Conservation (phyloP, 805 yeast species). For the Saccharomycopsis lassenensis region DNA sequence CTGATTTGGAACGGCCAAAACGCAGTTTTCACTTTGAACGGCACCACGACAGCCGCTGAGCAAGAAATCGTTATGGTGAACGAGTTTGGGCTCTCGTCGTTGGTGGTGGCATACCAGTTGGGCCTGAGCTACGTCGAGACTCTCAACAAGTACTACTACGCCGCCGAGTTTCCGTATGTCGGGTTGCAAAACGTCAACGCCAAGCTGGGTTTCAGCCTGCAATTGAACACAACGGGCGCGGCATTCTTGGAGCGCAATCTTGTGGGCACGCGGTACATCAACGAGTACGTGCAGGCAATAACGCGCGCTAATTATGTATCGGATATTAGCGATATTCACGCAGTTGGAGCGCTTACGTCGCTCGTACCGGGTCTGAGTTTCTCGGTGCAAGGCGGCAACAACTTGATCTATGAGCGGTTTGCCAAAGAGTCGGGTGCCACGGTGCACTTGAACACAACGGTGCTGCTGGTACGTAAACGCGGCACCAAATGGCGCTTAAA, state of each 20-base stretch:
- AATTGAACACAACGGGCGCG: slow-evolving; percentile 21
- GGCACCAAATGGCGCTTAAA: no score
- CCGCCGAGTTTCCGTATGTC: slow-evolving; percentile 28
- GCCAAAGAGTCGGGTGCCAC: slow-evolving; percentile 27
- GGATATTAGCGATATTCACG: slow-evolving; percentile 31
- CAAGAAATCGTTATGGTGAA: no score
- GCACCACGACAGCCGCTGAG: no score
- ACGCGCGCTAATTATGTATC: slow-evolving; percentile 37
- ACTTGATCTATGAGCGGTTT: slow-evolving; percentile 31
- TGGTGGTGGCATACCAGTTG: slow-evolving; percentile 24
- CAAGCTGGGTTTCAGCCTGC: slow-evolving; percentile 22
- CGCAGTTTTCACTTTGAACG: slow-evolving; percentile 17
- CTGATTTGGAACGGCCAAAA: slow-evolving; percentile 32
- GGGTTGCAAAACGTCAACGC: slow-evolving; percentile 20
- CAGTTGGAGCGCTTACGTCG: slow-evolving; percentile 31
- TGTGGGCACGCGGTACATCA: slow-evolving; percentile 22
- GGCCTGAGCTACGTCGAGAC: slow-evolving; percentile 22
- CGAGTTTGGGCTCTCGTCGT: neutral
- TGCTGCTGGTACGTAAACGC: no score
- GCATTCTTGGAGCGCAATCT: slow-evolving; percentile 20
- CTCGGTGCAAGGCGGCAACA: slow-evolving; percentile 35
- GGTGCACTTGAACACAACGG: slow-evolving; percentile 23
- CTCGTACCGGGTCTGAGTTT: slow-evolving; percentile 24
- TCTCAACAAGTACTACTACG: slow-evolving; percentile 26
- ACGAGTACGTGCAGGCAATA: slow-evolving; percentile 29